These are phyloP conservation scores for Trichoderma brevicompactum DNA, from an alignment of 2,329 filamentous ascomycete genomes.

Conservation along the genomic window DNA sequence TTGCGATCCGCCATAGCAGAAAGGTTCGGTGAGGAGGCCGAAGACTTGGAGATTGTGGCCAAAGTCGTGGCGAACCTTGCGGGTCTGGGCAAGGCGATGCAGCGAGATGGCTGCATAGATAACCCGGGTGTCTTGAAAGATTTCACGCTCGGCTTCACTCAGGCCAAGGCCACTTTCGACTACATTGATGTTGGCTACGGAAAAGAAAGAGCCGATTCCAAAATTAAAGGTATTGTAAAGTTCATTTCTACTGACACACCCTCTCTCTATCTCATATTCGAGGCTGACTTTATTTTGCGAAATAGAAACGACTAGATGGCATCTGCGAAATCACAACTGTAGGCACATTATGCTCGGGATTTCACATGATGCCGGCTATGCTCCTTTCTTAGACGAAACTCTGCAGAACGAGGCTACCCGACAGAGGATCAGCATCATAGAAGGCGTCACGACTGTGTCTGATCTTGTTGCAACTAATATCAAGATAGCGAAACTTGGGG, in stretches of 20 bases:
- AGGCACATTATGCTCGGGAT: conserved; percentile 65
- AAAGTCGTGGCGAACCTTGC: conserved; percentile 61
- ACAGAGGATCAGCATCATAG: conserved; percentile 56
- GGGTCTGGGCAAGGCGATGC: conserved; percentile 56
- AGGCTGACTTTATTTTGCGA: neutral
- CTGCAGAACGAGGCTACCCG: conserved; percentile 50
- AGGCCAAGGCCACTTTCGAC: conserved; percentile 62
- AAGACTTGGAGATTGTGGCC: conserved; percentile 58
- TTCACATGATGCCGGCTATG: conserved; percentile 65
- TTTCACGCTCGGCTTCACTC: conserved; percentile 64
- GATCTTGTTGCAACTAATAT: conserved; percentile 55
- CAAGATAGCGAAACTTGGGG: conserved; percentile 51
- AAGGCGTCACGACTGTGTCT: conserved; percentile 56
- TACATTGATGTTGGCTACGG: conserved; percentile 66
- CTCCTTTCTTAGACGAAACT: conserved; percentile 61
- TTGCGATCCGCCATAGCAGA: conserved; percentile 54
- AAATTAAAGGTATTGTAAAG: conserved; percentile 58
- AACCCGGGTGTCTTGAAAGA: conserved; percentile 54
- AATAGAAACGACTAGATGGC: conserved; percentile 57
- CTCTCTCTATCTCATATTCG: too few relatives aligned
- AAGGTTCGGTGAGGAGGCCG: conserved; percentile 49
- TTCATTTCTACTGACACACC: neutral
- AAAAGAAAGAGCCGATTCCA: conserved; percentile 62
- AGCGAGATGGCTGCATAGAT: conserved; percentile 52
- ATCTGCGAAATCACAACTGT: conserved; percentile 65